These are phyloP conservation scores for Aspergillus campestris DNA, from an alignment of 495 filamentous ascomycete genomes.

Conservation along the genomic window DNA sequence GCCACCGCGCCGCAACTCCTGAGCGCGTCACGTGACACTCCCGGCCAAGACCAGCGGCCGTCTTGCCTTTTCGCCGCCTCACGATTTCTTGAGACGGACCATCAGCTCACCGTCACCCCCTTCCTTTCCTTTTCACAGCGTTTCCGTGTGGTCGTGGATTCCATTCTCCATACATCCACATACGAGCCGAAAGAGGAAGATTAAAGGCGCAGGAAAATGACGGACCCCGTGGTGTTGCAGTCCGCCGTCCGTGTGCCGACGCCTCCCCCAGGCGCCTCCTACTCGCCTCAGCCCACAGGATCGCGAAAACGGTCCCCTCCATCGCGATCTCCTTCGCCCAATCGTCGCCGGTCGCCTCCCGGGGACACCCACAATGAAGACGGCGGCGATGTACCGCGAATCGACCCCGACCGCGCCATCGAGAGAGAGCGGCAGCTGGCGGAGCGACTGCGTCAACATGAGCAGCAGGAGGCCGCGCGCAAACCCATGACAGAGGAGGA, in stretches of 20 bases:
- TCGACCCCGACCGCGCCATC: constrained; percentile 47
- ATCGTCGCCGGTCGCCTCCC: constrained; percentile 51
- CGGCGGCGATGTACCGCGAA: constrained; percentile 33
- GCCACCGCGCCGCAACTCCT: constrained; percentile 14
- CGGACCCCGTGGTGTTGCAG: constrained; percentile 46
- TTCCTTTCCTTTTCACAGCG: too few species aligned
- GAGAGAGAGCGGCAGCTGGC: constrained; percentile 56
- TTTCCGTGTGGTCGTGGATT: too few species aligned
- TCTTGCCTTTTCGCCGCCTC: constrained; percentile 23
- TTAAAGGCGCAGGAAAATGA: constrained; percentile 23
- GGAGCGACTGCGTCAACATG: constrained; percentile 49
- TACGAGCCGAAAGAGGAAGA: too few species aligned
- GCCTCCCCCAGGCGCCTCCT: constrained; percentile 47
- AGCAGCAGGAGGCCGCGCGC: constrained; percentile 39
- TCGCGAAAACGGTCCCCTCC: constrained; percentile 55
- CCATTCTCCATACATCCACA: too few species aligned
- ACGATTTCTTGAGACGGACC: constrained; percentile 4
- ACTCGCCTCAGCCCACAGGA: constrained; percentile 35
- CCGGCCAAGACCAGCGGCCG: constrained; percentile 15
- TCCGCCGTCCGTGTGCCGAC: constrained; percentile 63
- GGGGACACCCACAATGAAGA: constrained; percentile 29
- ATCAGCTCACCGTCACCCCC: background rate
- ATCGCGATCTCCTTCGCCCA: constrained; percentile 56
- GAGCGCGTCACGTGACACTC: constrained; percentile 16
- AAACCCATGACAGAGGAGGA: constrained; percentile 70